Conservation (phyloP, 202 grass and related monocot genomes). For the Zoysia matrella region DNA sequence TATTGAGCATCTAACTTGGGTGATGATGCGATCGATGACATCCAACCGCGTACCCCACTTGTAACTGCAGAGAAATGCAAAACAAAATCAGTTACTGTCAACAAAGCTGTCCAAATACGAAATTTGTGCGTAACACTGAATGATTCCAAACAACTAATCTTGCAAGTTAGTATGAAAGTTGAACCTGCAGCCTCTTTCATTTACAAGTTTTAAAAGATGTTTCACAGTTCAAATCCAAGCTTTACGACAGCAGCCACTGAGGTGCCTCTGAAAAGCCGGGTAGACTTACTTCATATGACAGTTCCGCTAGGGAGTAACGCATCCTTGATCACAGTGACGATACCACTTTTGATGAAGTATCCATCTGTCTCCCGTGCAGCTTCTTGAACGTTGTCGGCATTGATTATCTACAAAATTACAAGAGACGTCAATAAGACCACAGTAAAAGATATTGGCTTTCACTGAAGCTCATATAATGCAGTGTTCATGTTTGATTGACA, state of each 20-base stretch:
- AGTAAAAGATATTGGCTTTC: neutral
- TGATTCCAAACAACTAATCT: neutral
- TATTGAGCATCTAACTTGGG: slow-evolving; percentile 13
- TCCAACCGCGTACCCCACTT: neutral
- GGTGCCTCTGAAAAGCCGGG: slow-evolving; percentile 23
- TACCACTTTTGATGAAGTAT: slow-evolving; percentile 97
- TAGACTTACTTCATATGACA: no score
- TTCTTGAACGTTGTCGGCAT: slow-evolving; percentile 64
- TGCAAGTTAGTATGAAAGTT: slow-evolving; percentile 18
- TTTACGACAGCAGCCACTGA: neutral
- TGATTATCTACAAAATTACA: slow-evolving; percentile 54
- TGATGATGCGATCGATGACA: neutral
- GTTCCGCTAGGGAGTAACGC: slow-evolving; percentile 50
- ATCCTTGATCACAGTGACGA: slow-evolving; percentile 94
- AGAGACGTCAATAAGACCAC: slow-evolving; percentile 23
- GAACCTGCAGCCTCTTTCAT: slow-evolving; percentile 24
- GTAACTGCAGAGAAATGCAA: slow-evolving; percentile 14
- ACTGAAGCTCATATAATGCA: neutral
- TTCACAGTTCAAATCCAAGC: neutral
- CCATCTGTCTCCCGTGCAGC: slow-evolving; percentile 75
- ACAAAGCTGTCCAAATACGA: neutral
- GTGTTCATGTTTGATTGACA: slow-evolving; percentile 6
- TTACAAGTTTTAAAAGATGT: slow-evolving; percentile 4
- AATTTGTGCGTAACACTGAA: neutral
- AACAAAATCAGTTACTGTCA: slow-evolving; percentile 1